Conservation (phyloP, 1,284 basidiomycete genomes). For the Binderoboletus segoi region DNA sequence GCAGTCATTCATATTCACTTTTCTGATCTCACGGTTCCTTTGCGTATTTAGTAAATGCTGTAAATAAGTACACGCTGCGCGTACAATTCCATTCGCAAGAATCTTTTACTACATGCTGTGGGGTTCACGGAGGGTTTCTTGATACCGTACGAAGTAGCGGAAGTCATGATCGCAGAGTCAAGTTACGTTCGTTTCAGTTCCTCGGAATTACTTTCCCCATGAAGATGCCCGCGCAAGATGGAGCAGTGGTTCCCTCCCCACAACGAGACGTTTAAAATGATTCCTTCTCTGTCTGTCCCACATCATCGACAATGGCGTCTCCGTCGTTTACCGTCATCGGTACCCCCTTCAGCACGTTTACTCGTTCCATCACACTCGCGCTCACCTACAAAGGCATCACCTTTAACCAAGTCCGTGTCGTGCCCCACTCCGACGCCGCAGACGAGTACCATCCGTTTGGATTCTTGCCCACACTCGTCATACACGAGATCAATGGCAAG, state of each 20-base stretch:
- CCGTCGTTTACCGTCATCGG: slow-evolving; percentile 31
- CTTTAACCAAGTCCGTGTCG: slow-evolving; percentile 29
- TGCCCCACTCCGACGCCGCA: slow-evolving; percentile 34
- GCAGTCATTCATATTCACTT: too few relatives aligned
- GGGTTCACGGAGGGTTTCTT: too few relatives aligned
- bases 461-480: slow-evolving; percentile 34
- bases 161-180: too few relatives aligned
- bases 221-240: neutral
- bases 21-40: neutral
- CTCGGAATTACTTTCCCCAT: too few relatives aligned
- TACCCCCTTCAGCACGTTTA: slow-evolving; percentile 39
- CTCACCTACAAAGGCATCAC: slow-evolving; percentile 30
- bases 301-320: slow-evolving; percentile 18
- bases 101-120: too few relatives aligned
- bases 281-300: neutral
- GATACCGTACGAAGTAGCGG: too few relatives aligned
- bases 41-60: neutral
- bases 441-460: slow-evolving; percentile 35
- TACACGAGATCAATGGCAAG: slow-evolving; percentile 29
- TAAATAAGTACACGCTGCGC: neutral
- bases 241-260: neutral
- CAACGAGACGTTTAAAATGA: slow-evolving; percentile 2
- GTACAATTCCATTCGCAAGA: too few relatives aligned
- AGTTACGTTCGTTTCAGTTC: too few relatives aligned
- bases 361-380: slow-evolving; percentile 35